Evolutionary conservation across 495 filamentous ascomycete genomes (phyloP).

Genomic region (Tuber indicum): DNA sequence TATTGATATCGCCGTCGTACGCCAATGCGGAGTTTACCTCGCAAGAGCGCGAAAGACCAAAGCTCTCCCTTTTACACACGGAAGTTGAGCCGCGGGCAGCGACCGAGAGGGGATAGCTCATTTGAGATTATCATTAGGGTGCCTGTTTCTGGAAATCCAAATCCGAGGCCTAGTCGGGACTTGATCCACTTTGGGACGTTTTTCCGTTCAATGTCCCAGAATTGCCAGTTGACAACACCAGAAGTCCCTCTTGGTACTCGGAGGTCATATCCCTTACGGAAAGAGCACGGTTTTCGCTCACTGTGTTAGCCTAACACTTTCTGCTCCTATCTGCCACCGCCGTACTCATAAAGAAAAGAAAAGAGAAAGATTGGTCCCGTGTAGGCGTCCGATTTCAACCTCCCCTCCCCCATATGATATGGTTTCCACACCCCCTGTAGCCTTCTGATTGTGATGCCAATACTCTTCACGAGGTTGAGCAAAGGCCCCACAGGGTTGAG

Average conservation of each 20-base stretch:
- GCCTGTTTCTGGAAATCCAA: slow-evolving; percentile 9
- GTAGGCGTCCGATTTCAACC: neutral
- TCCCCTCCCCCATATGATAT: slow-evolving; percentile 1
- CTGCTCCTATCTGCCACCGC: neutral
- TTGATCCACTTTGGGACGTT: slow-evolving; percentile 18
- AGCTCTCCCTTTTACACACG: neutral
- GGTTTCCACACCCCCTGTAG: neutral
- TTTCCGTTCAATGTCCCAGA: slow-evolving; percentile 18
- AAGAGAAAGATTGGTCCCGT: neutral
- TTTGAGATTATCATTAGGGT: slow-evolving; percentile 13
- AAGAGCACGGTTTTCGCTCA: slow-evolving; percentile 16
- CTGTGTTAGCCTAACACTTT: neutral
- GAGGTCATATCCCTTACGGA: slow-evolving; percentile 34
- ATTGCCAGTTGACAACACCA: slow-evolving; percentile 17
- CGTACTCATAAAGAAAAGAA: neutral
- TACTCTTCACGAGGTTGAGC: neutral
- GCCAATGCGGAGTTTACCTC: neutral
- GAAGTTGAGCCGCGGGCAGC: neutral
- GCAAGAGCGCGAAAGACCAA: neutral
- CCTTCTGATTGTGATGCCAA: neutral
- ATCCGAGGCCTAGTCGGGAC: neutral
- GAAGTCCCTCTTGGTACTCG: slow-evolving; percentile 25
- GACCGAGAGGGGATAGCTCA: slow-evolving; percentile 11
- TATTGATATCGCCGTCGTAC: neutral
- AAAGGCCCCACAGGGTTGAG: neutral